Percentiles rank a stretch among this genome's conserved stretches.
Conservation (phyloP, 257 asterid genomes). For the Verbena officinalis region DNA sequence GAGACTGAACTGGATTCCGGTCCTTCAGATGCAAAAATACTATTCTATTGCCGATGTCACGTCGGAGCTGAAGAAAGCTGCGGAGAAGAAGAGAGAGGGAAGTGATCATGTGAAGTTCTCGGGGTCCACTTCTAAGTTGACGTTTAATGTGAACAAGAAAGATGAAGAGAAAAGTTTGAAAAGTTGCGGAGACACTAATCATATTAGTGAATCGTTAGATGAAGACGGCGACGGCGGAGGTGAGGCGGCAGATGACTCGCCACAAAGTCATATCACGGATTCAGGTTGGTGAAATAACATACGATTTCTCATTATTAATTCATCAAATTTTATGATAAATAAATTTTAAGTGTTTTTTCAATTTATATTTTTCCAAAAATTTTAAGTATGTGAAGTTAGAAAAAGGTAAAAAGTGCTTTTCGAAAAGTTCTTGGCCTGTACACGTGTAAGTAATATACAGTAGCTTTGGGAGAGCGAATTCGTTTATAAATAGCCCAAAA, state of each 20-base stretch:
- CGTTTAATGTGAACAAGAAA: background rate
- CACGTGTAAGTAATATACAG: too few relatives aligned
- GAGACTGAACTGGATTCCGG: conserved; percentile 72
- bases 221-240: conserved; percentile 35
- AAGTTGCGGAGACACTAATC: conserved; percentile 24
- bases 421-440: too few relatives aligned
- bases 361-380: too few relatives aligned
- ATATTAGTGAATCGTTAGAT: conserved; percentile 37
- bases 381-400: background rate
- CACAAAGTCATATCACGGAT: conserved; percentile 58
- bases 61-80: conserved; percentile 52
- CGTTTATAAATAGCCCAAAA: too few relatives aligned
- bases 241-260: conserved; percentile 41
- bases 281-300: conserved; percentile 49
- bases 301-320: background rate
- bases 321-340: background rate
- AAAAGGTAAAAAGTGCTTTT: background rate
- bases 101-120: conserved; percentile 24
- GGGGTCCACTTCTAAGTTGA: background rate
- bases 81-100: conserved; percentile 38
- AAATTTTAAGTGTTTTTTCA: background rate
- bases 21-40: conserved; percentile 71
- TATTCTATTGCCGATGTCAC: conserved; percentile 55
- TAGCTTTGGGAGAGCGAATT: too few relatives aligned
- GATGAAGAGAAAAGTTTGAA: conserved; percentile 17